Evolutionary conservation across 768 basidiomycete species (phyloP).

Genomic region (Leccinum uliginosum): DNA sequence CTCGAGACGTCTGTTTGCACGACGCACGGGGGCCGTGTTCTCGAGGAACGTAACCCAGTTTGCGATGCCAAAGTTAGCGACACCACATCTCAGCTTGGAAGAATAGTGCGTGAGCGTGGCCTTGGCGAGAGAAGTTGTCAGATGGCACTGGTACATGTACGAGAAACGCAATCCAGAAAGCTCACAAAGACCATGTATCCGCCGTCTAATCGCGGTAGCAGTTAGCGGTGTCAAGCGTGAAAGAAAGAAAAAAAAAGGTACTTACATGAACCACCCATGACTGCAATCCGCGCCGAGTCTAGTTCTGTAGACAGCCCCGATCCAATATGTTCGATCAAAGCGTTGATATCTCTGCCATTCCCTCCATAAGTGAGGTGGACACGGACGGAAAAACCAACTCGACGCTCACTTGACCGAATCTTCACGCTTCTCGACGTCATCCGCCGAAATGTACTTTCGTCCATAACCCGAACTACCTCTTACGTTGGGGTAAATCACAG

Average conservation of each 20-base stretch:
- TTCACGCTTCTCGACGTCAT: slow-evolving; percentile 41
- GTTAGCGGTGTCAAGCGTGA: not conserved
- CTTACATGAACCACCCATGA: slow-evolving; percentile 40
- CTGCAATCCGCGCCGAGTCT: slow-evolving; percentile 35
- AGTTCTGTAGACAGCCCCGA: slow-evolving; percentile 31
- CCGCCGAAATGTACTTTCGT: slow-evolving; percentile 35
- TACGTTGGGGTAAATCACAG: slow-evolving; percentile 41
- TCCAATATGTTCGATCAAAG: slow-evolving; percentile 34
- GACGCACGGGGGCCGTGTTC: slow-evolving; percentile 36
- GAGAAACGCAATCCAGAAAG: not conserved
- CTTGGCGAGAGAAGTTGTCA: slow-evolving; percentile 18
- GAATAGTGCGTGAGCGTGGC: slow-evolving; percentile 40
- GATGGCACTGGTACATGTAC: not conserved
- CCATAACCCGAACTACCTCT: slow-evolving; percentile 41
- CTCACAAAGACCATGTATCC: slow-evolving; percentile 40
- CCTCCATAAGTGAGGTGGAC: not conserved
- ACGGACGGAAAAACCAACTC: not conserved
- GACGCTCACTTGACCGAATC: slow-evolving; percentile 37
- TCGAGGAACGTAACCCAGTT: slow-evolving; percentile 41
- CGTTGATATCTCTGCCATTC: slow-evolving; percentile 33
- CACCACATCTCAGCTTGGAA: slow-evolving; percentile 36
- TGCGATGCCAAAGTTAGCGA: slow-evolving; percentile 38
- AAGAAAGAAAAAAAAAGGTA: not conserved
- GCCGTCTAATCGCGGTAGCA: slow-evolving; percentile 24
- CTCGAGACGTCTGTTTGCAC: slow-evolving; percentile 33